These are phyloP conservation scores for Colletotrichum melonis DNA, from an alignment of 2,329 filamentous ascomycete genomes.

Conservation along the genomic window DNA sequence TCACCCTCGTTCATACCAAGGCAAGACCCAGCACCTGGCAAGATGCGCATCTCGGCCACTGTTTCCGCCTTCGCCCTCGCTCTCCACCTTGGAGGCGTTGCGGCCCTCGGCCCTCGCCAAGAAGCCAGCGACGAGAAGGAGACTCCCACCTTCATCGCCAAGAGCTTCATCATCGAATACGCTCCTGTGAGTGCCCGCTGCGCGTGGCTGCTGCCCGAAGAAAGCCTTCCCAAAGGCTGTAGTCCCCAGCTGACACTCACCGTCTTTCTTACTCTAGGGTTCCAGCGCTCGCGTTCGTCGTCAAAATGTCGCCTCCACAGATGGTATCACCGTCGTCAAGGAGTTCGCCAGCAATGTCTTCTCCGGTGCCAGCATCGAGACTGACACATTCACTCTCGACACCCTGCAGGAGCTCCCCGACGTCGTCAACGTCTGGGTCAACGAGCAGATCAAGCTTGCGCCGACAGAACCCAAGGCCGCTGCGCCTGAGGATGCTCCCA, in stretches of 20 bases:
- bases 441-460: constrained; percentile 34
- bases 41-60: constrained; percentile 35
- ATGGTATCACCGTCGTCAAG: constrained; percentile 39
- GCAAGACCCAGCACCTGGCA: constrained; percentile 12
- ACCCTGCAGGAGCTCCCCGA: constrained; percentile 46
- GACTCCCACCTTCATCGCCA: constrained; percentile 21
- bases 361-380: constrained; percentile 44
- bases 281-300: constrained; percentile 32
- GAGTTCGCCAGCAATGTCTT: constrained; percentile 43
- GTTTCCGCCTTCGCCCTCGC: constrained; percentile 28
- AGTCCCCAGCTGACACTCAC: constrained; percentile 17
- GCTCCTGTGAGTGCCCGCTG: constrained; percentile 36
- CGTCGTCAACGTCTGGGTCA: constrained; percentile 51
- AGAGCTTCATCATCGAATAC: constrained; percentile 40
- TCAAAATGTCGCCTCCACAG: constrained; percentile 37
- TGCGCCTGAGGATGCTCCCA: constrained; percentile 23
- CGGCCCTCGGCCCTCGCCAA: constrained; percentile 17
- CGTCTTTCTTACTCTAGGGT: not conserved
- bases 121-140: not conserved
- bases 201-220: constrained; percentile 18
- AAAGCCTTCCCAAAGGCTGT: constrained; percentile 2
- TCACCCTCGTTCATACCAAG: constrained; percentile 11
- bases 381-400: constrained; percentile 42
- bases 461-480: constrained; percentile 30
- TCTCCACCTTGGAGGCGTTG: constrained; percentile 26